Conservation (phyloP, 2,329 filamentous ascomycete genomes). For the Chaetomiaceae sp. region DNA sequence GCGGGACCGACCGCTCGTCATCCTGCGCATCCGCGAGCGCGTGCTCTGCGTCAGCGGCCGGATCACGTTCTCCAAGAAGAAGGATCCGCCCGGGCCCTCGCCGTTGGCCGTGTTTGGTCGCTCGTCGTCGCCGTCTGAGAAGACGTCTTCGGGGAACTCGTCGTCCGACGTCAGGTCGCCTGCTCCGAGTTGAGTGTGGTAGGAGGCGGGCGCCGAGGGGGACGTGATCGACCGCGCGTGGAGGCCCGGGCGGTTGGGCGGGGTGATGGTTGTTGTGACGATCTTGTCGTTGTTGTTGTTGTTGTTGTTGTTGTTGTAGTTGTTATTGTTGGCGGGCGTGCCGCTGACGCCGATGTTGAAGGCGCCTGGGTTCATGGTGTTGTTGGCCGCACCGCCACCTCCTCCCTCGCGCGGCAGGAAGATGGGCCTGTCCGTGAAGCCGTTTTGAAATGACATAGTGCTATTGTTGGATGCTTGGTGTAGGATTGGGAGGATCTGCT, state of each 20-base stretch:
- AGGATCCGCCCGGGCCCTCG: constrained; percentile 37
- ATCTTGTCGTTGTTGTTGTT: not conserved
- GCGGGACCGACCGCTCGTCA: constrained; percentile 53
- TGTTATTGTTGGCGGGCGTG: not conserved
- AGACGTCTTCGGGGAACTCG: constrained; percentile 61
- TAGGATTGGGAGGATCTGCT: constrained; percentile 85
- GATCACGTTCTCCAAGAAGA: constrained; percentile 59
- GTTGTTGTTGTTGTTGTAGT: not conserved
- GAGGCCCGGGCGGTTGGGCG: constrained; percentile 55
- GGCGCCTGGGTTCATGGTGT: constrained; percentile 60
- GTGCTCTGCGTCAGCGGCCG: constrained; percentile 55
- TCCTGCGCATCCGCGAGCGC: constrained; percentile 54
- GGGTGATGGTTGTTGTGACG: constrained; percentile 27
- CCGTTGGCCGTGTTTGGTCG: constrained; percentile 38
- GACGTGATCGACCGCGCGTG: constrained; percentile 84
- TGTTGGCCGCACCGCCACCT: constrained; percentile 26
- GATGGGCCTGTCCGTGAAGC: constrained; percentile 70
- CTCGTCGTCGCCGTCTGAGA: constrained; percentile 69
- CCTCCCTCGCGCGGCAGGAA: constrained; percentile 53
- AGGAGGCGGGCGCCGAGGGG: constrained; percentile 57
- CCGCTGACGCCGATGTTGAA: constrained; percentile 36
- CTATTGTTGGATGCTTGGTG: constrained; percentile 79
- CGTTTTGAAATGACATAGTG: constrained; percentile 77
- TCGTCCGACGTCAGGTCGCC: constrained; percentile 66
- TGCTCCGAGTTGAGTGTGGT: constrained; percentile 44